Conservation (phyloP, 495 filamentous ascomycete genomes). For the Friedmanniomyces simplex region DNA sequence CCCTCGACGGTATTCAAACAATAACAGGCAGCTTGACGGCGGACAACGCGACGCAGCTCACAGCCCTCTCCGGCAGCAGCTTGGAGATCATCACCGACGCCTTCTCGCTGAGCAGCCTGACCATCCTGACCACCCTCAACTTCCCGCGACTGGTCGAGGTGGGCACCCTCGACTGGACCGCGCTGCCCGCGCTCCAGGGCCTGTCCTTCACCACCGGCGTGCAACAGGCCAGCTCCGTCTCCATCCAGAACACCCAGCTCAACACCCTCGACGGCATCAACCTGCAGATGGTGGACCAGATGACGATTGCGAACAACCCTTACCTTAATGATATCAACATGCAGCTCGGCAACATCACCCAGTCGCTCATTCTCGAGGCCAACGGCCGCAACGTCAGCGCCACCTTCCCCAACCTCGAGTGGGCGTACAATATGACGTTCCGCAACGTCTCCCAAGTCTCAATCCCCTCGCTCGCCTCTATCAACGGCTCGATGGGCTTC, state of each 20-base stretch:
- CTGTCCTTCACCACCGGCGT: slow-evolving; percentile 50
- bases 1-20: slow-evolving; percentile 44
- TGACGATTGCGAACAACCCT: slow-evolving; percentile 32
- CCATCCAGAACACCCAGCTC: slow-evolving; percentile 76
- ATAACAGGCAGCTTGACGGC: slow-evolving; percentile 61
- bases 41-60: slow-evolving; percentile 48
- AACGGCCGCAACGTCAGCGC: slow-evolving; percentile 45
- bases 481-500: slow-evolving; percentile 75
- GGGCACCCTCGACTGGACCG: slow-evolving; percentile 54
- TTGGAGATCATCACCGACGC: slow-evolving; percentile 45
- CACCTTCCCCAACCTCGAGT: slow-evolving; percentile 62
- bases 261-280: slow-evolving; percentile 66
- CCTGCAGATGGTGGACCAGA: slow-evolving; percentile 53
- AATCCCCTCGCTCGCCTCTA: slow-evolving; percentile 63
- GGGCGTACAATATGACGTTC: slow-evolving; percentile 77
- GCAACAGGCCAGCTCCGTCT: slow-evolving; percentile 49
- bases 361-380: slow-evolving; percentile 50
- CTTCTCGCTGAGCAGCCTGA: slow-evolving; percentile 58
- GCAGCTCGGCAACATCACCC: slow-evolving; percentile 57
- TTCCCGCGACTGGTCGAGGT: slow-evolving; percentile 54
- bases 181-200: slow-evolving; percentile 58
- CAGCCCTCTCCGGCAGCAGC: slow-evolving; percentile 40
- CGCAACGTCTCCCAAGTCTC: slow-evolving; percentile 65
- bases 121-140: slow-evolving; percentile 50
- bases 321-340: slow-evolving; percentile 35